These are phyloP conservation scores for Pichia californica DNA, from an alignment of 805 yeast genomes.

Conservation along the genomic window DNA sequence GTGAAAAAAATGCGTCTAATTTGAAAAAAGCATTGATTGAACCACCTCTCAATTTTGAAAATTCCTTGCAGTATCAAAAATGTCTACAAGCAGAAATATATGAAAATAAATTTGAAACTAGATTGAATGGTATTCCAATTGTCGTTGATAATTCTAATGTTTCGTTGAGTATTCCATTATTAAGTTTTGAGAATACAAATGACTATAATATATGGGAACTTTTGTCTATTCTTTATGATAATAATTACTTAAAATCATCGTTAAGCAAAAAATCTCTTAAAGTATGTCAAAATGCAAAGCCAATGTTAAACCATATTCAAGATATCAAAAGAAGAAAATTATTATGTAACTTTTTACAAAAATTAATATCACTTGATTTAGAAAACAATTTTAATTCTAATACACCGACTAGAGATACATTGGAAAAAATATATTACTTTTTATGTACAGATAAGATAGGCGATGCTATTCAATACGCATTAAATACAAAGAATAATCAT, in stretches of 20 bases:
- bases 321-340: constrained; percentile 35
- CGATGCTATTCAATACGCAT: constrained; percentile 57
- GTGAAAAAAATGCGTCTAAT: constrained; percentile 12
- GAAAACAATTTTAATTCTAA: constrained; percentile 14
- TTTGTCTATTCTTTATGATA: constrained; percentile 58
- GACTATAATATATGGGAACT: constrained; percentile 41
- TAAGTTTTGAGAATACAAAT: constrained; percentile 11
- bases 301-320: constrained; percentile 11
- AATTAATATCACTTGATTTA: constrained; percentile 34
- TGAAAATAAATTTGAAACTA: constrained; percentile 1
- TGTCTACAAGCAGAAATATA: constrained; percentile 15
- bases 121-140: constrained; percentile 32
- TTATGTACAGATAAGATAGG: constrained; percentile 51
- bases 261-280: constrained; percentile 7
- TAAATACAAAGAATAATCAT: constrained; percentile 58
- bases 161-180: constrained; percentile 27
- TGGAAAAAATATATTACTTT: constrained; percentile 45
- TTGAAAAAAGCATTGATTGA: constrained; percentile 9
- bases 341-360: constrained; percentile 53
- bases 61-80: constrained; percentile 6
- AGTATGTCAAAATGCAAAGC: constrained; percentile 7
- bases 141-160: constrained; percentile 26
- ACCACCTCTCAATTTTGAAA: constrained; percentile 5
- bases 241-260: constrained; percentile 17
- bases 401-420: constrained; percentile 29